Evolutionary conservation across 106 monocot species (phyloP).

Genomic region (Apostasia ramifera): DNA sequence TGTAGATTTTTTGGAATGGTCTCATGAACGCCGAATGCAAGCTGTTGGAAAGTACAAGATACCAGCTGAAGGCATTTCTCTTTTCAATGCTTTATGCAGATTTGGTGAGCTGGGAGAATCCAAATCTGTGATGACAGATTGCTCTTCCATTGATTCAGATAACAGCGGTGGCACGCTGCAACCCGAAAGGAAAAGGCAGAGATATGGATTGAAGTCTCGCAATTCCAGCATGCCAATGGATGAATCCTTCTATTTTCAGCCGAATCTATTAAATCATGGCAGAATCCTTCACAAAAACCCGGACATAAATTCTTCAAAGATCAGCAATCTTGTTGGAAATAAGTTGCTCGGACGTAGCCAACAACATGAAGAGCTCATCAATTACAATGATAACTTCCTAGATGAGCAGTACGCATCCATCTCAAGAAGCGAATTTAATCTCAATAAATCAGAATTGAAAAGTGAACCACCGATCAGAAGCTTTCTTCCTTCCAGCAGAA

Average conservation of each 20-base stretch:
- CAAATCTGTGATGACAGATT: conserved; percentile 91
- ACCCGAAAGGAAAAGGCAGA: conserved; percentile 41
- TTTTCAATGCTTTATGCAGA: conserved; percentile 76
- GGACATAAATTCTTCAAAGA: conserved; percentile 10
- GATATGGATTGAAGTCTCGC: conserved; percentile 7
- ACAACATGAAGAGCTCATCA: conserved; percentile 17
- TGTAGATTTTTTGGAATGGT: conserved; percentile 76
- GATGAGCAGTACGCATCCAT: conserved; percentile 14
- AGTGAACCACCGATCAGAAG: conserved; percentile 14
- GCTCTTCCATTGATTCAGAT: conserved; percentile 77
- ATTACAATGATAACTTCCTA: conserved; percentile 12
- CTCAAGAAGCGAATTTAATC: conserved; percentile 16
- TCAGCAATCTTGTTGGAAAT: conserved; percentile 15
- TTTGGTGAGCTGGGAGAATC: conserved; percentile 87
- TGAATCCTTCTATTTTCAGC: conserved; percentile 16
- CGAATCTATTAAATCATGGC: conserved; percentile 14
- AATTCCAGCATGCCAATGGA: conserved; percentile 14
- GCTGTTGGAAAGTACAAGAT: conserved; percentile 63
- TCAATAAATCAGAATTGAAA: conserved; percentile 13
- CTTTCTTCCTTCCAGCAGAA: conserved; percentile 15
- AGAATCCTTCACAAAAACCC: conserved; percentile 9
- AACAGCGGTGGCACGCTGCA: conserved; percentile 43
- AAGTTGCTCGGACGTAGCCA: conserved; percentile 4
- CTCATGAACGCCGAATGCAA: conserved; percentile 68
- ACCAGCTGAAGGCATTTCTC: conserved; percentile 50